Percentiles rank a stretch among this genome's conserved stretches.
Evolutionary conservation across 192 early-diverging fungal species (phyloP).

Genomic region (Umbelopsis ramanniana): DNA sequence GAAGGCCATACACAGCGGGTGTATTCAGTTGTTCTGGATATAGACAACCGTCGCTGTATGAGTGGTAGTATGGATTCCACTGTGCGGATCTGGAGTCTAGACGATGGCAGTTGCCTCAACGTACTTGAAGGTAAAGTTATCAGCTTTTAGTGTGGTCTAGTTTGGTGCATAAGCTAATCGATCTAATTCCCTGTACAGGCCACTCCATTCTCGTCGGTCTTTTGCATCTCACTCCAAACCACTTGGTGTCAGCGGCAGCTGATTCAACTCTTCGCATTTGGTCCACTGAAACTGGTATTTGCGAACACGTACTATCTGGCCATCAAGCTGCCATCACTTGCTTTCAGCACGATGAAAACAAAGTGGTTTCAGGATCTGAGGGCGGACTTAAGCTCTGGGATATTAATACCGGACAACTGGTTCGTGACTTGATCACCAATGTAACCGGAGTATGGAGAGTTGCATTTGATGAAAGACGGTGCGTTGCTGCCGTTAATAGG

Average conservation of each 20-base stretch:
- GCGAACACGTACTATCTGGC: constrained; percentile 72
- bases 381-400: constrained; percentile 98
- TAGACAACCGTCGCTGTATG: constrained; percentile 82
- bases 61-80: constrained; percentile 94
- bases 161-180: not conserved
- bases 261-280: constrained; percentile 94
- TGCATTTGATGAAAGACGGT: constrained; percentile 87
- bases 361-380: constrained; percentile 94
- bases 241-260: constrained; percentile 94
- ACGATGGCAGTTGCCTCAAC: constrained; percentile 77
- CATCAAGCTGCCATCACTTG: constrained; percentile 94
- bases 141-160: no score
- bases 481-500: constrained; percentile 77
- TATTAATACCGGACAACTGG: constrained; percentile 80
- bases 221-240: constrained; percentile 80
- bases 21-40: constrained; percentile 90
- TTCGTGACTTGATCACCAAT: constrained; percentile 81
- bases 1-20: constrained; percentile 94
- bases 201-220: constrained; percentile 95
- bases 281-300: constrained; percentile 69
- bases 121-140: constrained; percentile 77
- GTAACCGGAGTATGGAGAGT: constrained; percentile 94
- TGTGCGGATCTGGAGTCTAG: constrained; percentile 92
- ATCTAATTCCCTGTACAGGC: constrained; percentile 50
- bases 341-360: constrained; percentile 94